These are phyloP conservation scores for Penicillium waksmanii DNA, from an alignment of 495 filamentous ascomycete genomes.

Conservation along the genomic window DNA sequence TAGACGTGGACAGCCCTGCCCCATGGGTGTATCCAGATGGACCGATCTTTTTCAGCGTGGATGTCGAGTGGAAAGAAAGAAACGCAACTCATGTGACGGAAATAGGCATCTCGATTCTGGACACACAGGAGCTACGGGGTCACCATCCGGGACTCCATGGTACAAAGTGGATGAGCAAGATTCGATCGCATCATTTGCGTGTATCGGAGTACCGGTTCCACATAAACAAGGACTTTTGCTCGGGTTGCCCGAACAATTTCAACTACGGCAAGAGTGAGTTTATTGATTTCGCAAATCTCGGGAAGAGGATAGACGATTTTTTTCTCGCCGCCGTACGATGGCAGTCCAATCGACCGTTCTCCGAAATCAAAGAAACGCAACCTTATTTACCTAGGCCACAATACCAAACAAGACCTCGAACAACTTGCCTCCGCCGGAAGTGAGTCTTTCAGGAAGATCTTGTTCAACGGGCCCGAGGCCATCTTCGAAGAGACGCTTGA, in stretches of 20 bases:
- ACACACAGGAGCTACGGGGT: constrained; percentile 62
- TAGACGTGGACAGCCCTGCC: constrained; percentile 22
- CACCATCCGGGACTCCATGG: constrained; percentile 60
- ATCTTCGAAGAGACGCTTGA: constrained; percentile 65
- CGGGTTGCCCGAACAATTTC: constrained; percentile 74
- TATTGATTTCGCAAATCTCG: constrained; percentile 42
- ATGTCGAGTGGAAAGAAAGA: constrained; percentile 80
- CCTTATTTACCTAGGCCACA: constrained; percentile 81
- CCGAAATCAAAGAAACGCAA: constrained; percentile 49
- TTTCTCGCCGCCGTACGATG: constrained; percentile 52
- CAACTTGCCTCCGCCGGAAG: constrained; percentile 67
- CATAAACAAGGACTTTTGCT: constrained; percentile 65
- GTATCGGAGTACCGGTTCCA: constrained; percentile 68
- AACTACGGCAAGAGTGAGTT: constrained; percentile 69
- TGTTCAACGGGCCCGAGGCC: neutral
- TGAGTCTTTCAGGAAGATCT: constrained; percentile 16
- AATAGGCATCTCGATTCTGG: constrained; percentile 81
- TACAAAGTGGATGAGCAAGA: constrained; percentile 62
- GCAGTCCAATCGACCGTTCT: neutral
- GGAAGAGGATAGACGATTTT: constrained; percentile 46
- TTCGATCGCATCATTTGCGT: constrained; percentile 75
- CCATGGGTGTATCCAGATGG: constrained; percentile 53
- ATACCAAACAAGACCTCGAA: constrained; percentile 63
- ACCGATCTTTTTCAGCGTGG: constrained; percentile 76
- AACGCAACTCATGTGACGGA: constrained; percentile 71